Evolutionary conservation across 1,139 yeast species (phyloP).

Genomic region (Diutina mesorugosa): DNA sequence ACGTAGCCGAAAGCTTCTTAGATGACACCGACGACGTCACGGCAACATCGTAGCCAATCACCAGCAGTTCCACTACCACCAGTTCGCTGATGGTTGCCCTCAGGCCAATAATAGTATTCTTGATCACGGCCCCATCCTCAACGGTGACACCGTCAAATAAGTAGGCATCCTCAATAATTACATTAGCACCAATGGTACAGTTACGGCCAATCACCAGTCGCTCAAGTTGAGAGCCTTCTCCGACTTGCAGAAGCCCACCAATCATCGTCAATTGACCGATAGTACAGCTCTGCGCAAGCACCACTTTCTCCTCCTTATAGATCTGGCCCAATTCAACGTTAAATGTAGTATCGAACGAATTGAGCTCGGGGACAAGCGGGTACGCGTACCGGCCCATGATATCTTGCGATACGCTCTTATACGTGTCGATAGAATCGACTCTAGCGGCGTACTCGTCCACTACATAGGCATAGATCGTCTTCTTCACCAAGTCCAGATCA

Average conservation of each 20-base stretch:
- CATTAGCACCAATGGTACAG: conserved; percentile 75
- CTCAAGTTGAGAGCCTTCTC: conserved; percentile 40
- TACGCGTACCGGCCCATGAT: conserved; percentile 84
- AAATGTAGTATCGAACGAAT: conserved; percentile 60
- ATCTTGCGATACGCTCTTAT: conserved; percentile 86
- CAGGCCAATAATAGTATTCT: conserved; percentile 62
- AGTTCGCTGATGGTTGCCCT: conserved; percentile 26
- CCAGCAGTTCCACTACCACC: conserved; percentile 50
- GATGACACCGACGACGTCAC: conserved; percentile 31
- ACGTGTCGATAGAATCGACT: conserved; percentile 88
- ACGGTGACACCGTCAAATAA: conserved; percentile 76
- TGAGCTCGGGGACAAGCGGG: conserved; percentile 83
- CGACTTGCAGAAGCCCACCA: conserved; percentile 60
- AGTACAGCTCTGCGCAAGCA: conserved; percentile 85
- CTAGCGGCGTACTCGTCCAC: conserved; percentile 71
- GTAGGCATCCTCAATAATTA: conserved; percentile 56
- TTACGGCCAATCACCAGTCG: conserved; percentile 75
- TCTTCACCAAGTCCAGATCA: conserved; percentile 80
- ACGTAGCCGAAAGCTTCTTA: conserved; percentile 32
- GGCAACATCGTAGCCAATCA: conserved; percentile 64
- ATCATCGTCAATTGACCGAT: conserved; percentile 67
- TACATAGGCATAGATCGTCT: conserved; percentile 81
- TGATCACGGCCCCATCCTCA: conserved; percentile 48
- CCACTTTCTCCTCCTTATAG: conserved; percentile 72
- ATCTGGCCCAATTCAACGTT: conserved; percentile 73